Evolutionary conservation across 1,139 yeast genomes (phyloP), one percentile per base, ranked within the genome.

Genomic region (Eremothecium gossypii): DNA sequence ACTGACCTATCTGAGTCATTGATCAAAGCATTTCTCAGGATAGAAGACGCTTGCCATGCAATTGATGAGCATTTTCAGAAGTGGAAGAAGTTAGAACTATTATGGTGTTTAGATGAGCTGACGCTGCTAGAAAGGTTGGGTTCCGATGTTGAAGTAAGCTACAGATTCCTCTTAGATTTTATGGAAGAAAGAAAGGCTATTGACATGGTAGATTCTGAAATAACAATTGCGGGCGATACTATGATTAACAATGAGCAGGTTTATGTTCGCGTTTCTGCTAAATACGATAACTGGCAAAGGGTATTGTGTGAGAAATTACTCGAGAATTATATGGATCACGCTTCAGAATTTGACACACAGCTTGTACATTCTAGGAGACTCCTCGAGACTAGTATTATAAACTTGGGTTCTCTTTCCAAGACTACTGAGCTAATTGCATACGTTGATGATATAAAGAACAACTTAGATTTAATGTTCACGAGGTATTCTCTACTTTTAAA

Each of bases 211-310:
- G 33, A 40, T 11, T n/a, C 34, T 8, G 26, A 14, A 9, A 11
- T 33, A 11, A 20, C 27, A 10, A 7, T 33, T 10, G 38, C 29
- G 10, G 8, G 23, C 6, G 10, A 8, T 30, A 10, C 40, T n/a
- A 10, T 27, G 12, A 28, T 41, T 2, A 30, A 38, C 9, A 17
- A 38, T 27, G 40, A 39, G 20, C 38, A 44, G 30, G 45, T 34
- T 7, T 23, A 33, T 8, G 29, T 41, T 6, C 29, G 27, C 2
- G 36, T 40, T 5, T 12, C 40, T 14, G 38, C 44, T 9, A 46
- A 48, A 39, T 39, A 45, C 36, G 47, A 47, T 30, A 45, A 43
- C 29, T 52, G 53, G 54, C 46, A 42, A 20, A 42, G 36, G 10
- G 33, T 37, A 36, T 17, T 47, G 7, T 35, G 43, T 13, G 41